Evolutionary conservation across 371 early-diverging fungal species (phyloP).

Genomic region (Parasitella parasitica): DNA sequence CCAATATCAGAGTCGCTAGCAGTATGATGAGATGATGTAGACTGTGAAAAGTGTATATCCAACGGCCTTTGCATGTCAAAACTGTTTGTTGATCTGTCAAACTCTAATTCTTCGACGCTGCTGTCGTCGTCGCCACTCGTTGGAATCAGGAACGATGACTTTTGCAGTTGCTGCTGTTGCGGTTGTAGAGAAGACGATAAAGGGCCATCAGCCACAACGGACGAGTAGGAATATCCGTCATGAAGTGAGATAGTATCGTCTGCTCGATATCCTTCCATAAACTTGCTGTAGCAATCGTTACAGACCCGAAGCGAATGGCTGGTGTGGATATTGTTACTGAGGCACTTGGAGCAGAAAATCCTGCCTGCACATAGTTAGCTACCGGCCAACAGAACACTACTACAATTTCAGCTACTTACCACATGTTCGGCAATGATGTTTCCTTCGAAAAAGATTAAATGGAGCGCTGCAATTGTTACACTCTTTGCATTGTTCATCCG

Average conservation of each 20-base stretch:
- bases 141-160: constrained; percentile 12
- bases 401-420: constrained; percentile 39
- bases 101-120: constrained; percentile 19
- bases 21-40: constrained; percentile 20
- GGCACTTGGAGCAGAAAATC: constrained; percentile 28
- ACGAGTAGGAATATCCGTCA: constrained; percentile 16
- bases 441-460: constrained; percentile 69
- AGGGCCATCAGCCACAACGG: not conserved
- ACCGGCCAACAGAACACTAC: not conserved
- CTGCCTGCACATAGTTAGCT: constrained; percentile 9
- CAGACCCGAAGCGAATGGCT: constrained; percentile 23
- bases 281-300: constrained; percentile 23
- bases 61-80: constrained; percentile 23
- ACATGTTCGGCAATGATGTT: constrained; percentile 86
- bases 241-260: constrained; percentile 19
- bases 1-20: constrained; percentile 20
- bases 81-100: constrained; percentile 17
- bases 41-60: constrained; percentile 21
- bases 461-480: constrained; percentile 75
- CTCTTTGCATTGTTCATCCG: constrained; percentile 74
- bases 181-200: constrained; percentile 2
- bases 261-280: constrained; percentile 4
- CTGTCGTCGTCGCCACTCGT: constrained; percentile 12
- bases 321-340: constrained; percentile 17
- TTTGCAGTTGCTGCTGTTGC: constrained; percentile 12